phyloP scores from a whole-genome alignment of 176 grass and related monocot species.

The Phragmites australis region DNA sequence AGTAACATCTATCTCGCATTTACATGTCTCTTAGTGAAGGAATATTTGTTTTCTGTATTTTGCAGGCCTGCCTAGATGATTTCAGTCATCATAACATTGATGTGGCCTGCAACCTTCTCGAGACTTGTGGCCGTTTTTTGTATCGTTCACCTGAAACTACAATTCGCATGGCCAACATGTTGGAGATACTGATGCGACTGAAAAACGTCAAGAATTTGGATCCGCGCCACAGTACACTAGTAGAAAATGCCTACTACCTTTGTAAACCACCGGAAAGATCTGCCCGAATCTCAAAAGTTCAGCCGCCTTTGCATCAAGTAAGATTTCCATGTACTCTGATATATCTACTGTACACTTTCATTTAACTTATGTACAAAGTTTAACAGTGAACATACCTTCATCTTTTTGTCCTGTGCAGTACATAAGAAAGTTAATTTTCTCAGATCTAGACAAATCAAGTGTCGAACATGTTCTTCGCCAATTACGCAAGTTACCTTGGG shows the following conservation, averaged over 20 bases:
- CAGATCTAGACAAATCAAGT: constrained; percentile 92
- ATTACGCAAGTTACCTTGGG: constrained; percentile 96
- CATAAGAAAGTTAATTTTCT: constrained; percentile 94
- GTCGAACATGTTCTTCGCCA: constrained; percentile 90
- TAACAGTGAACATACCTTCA: constrained; percentile 30
- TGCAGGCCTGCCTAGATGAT: constrained; percentile 94
- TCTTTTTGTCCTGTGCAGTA: constrained; percentile 60
- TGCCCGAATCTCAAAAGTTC: constrained; percentile 86
- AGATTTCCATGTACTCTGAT: constrained; percentile 33
- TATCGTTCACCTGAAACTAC: constrained; percentile 98
- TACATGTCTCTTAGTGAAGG: constrained; percentile 19
- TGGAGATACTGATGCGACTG: constrained; percentile 96
- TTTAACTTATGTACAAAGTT: constrained; percentile 23
- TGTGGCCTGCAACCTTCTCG: constrained; percentile 96
- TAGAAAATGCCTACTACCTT: constrained; percentile 97
- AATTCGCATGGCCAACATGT: constrained; percentile 92
- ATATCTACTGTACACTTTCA: constrained; percentile 20
- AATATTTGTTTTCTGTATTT: constrained; percentile 34
- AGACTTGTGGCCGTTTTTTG: constrained; percentile 90
- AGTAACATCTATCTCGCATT: constrained; percentile 3
- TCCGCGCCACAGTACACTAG: constrained; percentile 94
- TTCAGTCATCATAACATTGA: constrained; percentile 99
- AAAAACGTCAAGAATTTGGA: constrained; percentile 99
- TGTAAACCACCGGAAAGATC: constrained; percentile 98
- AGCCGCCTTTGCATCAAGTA: constrained; percentile 90